Conservation (phyloP, 148 eudicot species). For the Rhododendron henanense region DNA sequence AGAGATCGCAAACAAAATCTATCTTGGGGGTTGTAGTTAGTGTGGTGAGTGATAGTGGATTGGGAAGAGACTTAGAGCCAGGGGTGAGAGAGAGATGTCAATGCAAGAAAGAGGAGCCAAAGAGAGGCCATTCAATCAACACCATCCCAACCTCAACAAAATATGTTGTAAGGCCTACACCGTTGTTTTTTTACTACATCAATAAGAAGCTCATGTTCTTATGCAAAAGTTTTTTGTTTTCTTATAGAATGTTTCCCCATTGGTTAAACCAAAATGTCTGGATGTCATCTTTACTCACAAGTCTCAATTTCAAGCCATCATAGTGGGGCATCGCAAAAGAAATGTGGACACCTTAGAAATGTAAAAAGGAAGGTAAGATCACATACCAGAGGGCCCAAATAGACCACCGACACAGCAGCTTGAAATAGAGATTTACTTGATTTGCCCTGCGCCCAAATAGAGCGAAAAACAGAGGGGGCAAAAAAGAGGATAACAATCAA, state of each 20-base stretch:
- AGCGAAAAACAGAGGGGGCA: slow-evolving; percentile 7
- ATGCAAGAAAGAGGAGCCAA: neutral
- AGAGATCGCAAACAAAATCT: neutral
- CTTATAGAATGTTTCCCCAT: neutral
- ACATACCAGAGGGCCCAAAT: slow-evolving; percentile 37
- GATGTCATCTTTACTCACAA: neutral
- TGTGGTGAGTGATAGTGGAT: neutral
- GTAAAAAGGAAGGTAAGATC: slow-evolving; percentile 16
- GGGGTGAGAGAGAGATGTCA: neutral
- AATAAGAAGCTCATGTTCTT: neutral
- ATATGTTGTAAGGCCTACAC: neutral
- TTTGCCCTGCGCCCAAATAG: slow-evolving; percentile 33
- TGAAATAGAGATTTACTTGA: slow-evolving; percentile 15
- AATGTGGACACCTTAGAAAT: neutral
- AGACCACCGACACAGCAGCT: slow-evolving; percentile 16
- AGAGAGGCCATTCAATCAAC: neutral
- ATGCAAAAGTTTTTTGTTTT: too few species aligned
- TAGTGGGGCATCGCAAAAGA: neutral
- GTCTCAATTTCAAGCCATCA: neutral
- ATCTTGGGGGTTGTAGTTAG: neutral
- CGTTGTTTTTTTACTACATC: neutral
- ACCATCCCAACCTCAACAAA: neutral
- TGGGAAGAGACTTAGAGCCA: neutral
- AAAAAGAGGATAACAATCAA: slow-evolving; percentile 9
- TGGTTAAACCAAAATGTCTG: neutral